phyloP scores from a whole-genome alignment of 805 yeast genomes.

The Barnettozyma sucrosica region DNA sequence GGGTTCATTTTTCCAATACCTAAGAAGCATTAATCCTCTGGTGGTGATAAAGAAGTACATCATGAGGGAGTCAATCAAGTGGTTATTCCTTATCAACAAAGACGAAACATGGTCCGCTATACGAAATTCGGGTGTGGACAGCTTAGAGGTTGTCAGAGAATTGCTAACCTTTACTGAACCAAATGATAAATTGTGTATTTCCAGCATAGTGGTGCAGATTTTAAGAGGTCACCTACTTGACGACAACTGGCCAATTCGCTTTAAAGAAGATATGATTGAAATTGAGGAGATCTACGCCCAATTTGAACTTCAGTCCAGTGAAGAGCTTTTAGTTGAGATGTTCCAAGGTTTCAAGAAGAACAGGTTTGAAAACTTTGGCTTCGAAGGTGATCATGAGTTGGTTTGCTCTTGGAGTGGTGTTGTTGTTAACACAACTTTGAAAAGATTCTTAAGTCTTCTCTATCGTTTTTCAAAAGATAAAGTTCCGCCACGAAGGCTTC shows the following conservation, averaged over 20 bases:
- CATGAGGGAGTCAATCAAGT: constrained; percentile 15
- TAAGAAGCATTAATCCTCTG: constrained; percentile 10
- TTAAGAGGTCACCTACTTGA: background rate
- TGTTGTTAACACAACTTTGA: constrained; percentile 11
- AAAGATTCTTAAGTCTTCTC: constrained; percentile 18
- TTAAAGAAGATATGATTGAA: constrained; percentile 9
- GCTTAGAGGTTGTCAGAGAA: constrained; percentile 13
- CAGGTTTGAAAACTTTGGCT: constrained; percentile 17
- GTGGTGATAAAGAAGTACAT: constrained; percentile 8
- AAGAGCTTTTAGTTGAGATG: constrained; percentile 11
- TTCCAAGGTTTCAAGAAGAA: constrained; percentile 19
- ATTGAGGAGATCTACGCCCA: constrained; percentile 7
- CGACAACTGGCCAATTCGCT: background rate
- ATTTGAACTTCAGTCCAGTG: constrained; percentile 15
- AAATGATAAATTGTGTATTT: background rate
- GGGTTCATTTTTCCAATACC: constrained; percentile 15
- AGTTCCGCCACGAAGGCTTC: constrained; percentile 11
- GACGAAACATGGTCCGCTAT: constrained; percentile 14
- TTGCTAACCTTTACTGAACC: constrained; percentile 9
- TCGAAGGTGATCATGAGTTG: constrained; percentile 14
- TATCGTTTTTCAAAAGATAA: constrained; percentile 3
- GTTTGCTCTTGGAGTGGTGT: constrained; percentile 7
- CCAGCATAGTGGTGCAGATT: constrained; percentile 10
- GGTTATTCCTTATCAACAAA: constrained; percentile 12
- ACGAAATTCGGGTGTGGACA: constrained; percentile 6